Evolutionary conservation across 1,284 basidiomycete species (phyloP).

Genomic region (Moesziomyces sp.): DNA sequence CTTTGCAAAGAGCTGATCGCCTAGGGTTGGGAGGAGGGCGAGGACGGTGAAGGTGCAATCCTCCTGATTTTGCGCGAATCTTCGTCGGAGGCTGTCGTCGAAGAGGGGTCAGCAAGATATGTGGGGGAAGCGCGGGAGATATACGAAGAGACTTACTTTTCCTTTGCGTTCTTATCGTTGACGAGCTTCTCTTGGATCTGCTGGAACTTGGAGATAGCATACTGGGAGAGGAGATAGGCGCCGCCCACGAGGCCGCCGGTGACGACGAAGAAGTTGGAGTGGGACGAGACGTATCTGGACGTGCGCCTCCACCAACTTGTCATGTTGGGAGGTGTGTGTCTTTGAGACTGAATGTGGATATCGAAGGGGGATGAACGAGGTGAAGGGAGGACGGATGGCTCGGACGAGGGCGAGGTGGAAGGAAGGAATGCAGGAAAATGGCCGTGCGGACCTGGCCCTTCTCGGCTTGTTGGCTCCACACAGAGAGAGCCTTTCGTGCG

Average conservation of each 20-base stretch:
- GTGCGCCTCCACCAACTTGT: constrained; percentile 48
- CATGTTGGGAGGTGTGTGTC: constrained; percentile 13
- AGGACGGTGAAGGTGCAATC: constrained; percentile 84
- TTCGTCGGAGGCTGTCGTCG: constrained; percentile 75
- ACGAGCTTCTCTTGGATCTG: constrained; percentile 78
- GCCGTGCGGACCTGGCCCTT: too few species aligned
- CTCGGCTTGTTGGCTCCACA: too few species aligned
- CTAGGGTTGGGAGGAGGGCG: constrained; percentile 81
- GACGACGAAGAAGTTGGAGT: constrained; percentile 59
- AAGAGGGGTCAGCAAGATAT: background rate
- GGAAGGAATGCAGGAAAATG: constrained; percentile 1
- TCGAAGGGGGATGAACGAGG: background rate
- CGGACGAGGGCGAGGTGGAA: background rate
- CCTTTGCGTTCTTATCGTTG: constrained; percentile 76
- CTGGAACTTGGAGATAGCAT: constrained; percentile 76
- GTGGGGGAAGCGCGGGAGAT: background rate
- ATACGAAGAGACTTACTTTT: constrained; percentile 74
- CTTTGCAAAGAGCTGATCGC: constrained; percentile 76
- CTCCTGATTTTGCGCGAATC: constrained; percentile 84
- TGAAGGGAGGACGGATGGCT: background rate
- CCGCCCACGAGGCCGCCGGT: constrained; percentile 73
- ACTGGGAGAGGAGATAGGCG: constrained; percentile 77
- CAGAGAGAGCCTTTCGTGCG: constrained; percentile 12
- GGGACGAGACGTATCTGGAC: constrained; percentile 40
- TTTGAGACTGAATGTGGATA: background rate